Base-by-base conservation (phyloP, 148 eudicot genomes). In the Selenicereus undatus region DNA sequence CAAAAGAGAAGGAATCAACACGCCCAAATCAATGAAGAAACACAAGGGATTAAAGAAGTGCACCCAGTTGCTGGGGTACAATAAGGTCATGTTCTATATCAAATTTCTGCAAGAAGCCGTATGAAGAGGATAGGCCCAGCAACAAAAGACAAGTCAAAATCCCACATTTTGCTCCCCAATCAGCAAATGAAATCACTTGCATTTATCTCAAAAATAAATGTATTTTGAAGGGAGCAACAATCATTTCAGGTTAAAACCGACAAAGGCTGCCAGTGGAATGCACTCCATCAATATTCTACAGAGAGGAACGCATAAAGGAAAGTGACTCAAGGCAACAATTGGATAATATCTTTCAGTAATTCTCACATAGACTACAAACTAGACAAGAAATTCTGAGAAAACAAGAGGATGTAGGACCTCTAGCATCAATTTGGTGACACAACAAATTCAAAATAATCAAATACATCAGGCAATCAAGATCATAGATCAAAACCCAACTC, bases 401-500 rank as follows among this genome's bases (percentile, higher is more conserved):
- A 56, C 2, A 56, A 5, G 62, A 56, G 14, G 52, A 5, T 48
- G 52, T 12, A 48, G 52, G 52, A 48, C 13, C 52, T 12, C 13
- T 48, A 48, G 52, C 52, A 48, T 48, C 52, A 48, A 48, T 12
- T 48, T 48, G 43, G 43, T 4, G 3, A 39, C 43, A 39, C 43
- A 39, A 39, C 43, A 39, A 39, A 39, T 39, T 39, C 0, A 39
- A 39, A 39, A 39, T 39, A 39, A 39, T 39, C 43, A 39, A 39
- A 39, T 39, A 39, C 5, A 39, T 39, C 43, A 48, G 12, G 52
- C 52, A 48, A 48, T 48, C 13, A 48, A 48, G 14, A 9, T 48
- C 52, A 48, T 26, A 42, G 27, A 72, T 72, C 75, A 72, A 72
- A 72, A 72, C 75, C 75, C 75, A 72, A 32, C 16, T 72, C 36